A percentile compares a stretch with the other conserved stretches of the same genome.
Conservation (phyloP, 805 yeast species). For the Lipomyces kockii region DNA sequence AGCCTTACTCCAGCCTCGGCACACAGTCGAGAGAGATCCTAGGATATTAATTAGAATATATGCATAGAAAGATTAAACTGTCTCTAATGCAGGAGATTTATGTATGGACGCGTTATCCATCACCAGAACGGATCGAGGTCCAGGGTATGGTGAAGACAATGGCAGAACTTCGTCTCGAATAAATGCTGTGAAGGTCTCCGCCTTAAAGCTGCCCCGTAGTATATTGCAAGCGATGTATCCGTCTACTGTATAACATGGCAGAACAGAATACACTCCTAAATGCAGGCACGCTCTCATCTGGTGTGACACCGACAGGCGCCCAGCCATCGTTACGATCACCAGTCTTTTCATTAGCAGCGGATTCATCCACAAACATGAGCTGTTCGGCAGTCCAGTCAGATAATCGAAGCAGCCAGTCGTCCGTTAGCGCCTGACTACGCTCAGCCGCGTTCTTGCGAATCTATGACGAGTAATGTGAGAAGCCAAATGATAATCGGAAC, state of each 20-base stretch:
- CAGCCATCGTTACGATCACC: background rate
- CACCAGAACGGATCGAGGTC: too few species aligned
- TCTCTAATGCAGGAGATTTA: too few species aligned
- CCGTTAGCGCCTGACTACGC: conserved; percentile 5
- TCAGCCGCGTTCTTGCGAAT: conserved; percentile 1
- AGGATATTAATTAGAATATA: too few species aligned
- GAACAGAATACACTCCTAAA: background rate
- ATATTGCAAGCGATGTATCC: background rate
- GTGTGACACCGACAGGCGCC: conserved; percentile 1
- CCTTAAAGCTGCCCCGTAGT: conserved; percentile 1
- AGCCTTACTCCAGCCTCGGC: too few species aligned
- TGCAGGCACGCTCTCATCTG: conserved; percentile 4
- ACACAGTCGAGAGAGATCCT: too few species aligned
- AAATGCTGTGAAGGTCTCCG: background rate
- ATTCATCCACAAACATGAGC: background rate
- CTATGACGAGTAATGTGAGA: too few species aligned
- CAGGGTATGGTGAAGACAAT: background rate
- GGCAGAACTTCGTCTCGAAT: conserved; percentile 4
- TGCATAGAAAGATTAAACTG: too few species aligned
- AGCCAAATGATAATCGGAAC: background rate
- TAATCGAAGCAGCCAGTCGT: conserved; percentile 3
- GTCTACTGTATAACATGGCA: background rate
- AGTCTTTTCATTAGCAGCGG: conserved; percentile 1
- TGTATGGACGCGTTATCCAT: too few species aligned
- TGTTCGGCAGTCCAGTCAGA: conserved; percentile 1